These are phyloP conservation scores for Syzygium malaccense DNA, from an alignment of 441 rosid genomes.

Conservation along the genomic window DNA sequence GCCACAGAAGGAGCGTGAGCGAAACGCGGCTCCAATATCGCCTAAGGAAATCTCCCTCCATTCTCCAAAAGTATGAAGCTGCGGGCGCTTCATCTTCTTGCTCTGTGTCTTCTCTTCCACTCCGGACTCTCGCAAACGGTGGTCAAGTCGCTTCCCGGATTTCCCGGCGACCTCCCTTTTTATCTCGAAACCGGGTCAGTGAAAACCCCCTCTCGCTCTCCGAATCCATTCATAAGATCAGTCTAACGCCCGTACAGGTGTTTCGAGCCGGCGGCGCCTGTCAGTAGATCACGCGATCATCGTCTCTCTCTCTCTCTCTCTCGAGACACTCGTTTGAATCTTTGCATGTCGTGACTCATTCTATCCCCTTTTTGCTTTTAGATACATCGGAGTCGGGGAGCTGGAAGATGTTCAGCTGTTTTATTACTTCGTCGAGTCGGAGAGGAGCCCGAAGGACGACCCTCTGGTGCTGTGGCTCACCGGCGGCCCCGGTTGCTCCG, in stretches of 20 bases:
- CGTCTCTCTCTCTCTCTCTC: neutral
- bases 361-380: neutral
- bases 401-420: neutral
- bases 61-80: neutral
- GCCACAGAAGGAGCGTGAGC: neutral
- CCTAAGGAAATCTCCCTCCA: neutral
- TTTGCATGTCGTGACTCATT: neutral
- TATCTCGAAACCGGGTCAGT: neutral
- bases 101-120: neutral
- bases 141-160: neutral
- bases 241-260: neutral
- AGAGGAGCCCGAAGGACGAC: neutral
- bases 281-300: too few species aligned
- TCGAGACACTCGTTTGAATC: neutral
- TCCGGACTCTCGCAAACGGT: neutral
- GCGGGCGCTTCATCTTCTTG: neutral
- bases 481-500: neutral
- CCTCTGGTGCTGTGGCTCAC: neutral
- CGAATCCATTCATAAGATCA: neutral
- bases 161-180: neutral
- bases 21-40: neutral
- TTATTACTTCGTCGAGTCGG: neutral
- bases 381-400: neutral
- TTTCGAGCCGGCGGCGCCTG: too few species aligned
- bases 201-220: neutral